Conservation (phyloP, 2,329 filamentous ascomycete genomes). For the Talaromyces sp. region DNA sequence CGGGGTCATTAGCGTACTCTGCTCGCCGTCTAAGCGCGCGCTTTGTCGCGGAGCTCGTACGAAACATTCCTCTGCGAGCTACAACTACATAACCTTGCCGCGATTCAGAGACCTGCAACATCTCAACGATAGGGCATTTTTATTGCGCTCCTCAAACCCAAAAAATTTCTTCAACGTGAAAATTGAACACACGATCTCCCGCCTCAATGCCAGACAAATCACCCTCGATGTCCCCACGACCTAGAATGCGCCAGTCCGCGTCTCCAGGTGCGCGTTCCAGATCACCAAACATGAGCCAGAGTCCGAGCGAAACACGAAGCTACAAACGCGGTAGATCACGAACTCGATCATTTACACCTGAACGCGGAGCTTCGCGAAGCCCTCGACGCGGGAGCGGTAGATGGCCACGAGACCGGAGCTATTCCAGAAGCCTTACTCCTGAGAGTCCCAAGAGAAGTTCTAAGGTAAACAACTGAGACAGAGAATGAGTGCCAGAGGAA, state of each 20-base stretch:
- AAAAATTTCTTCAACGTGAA: neutral
- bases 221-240: slow-evolving; percentile 21
- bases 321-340: slow-evolving; percentile 29
- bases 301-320: slow-evolving; percentile 26
- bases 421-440: slow-evolving; percentile 34
- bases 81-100: neutral
- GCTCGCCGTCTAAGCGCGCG: neutral
- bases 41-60: neutral
- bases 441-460: slow-evolving; percentile 24
- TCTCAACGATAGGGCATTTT: neutral
- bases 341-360: slow-evolving; percentile 30
- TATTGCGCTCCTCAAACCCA: neutral
- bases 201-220: slow-evolving; percentile 19
- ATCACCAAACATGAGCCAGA: slow-evolving; percentile 29
- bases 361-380: slow-evolving; percentile 32
- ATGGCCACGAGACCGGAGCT: slow-evolving; percentile 39
- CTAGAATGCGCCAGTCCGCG: slow-evolving; percentile 32
- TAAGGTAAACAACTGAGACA: slow-evolving; percentile 21
- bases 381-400: slow-evolving; percentile 41
- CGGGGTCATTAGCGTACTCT: neutral
- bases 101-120: neutral
- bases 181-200: neutral
- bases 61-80: neutral
- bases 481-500: neutral
- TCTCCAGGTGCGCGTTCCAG: slow-evolving; percentile 34